phyloP scores from a whole-genome alignment of 2,329 filamentous ascomycete species.

The Claviceps capensis region DNA sequence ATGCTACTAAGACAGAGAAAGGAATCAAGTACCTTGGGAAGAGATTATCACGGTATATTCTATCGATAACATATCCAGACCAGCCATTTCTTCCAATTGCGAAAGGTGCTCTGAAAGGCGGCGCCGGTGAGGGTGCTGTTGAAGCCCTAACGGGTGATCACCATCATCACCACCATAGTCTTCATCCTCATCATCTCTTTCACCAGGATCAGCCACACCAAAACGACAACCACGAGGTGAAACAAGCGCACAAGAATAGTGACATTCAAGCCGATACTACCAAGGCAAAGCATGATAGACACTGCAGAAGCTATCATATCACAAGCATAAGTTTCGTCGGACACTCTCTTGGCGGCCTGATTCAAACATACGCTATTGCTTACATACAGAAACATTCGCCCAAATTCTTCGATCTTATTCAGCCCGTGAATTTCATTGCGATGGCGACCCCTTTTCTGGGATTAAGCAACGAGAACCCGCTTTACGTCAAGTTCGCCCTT shows the following conservation, averaged over 20 bases:
- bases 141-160: constrained; percentile 25
- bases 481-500: constrained; percentile 93
- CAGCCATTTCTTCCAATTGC: constrained; percentile 67
- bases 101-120: constrained; percentile 28
- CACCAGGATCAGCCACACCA: constrained; percentile 30
- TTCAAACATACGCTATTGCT: constrained; percentile 88
- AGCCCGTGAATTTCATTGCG: constrained; percentile 80
- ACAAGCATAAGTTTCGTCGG: constrained; percentile 92
- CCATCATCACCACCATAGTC: constrained; percentile 6
- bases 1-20: constrained; percentile 79
- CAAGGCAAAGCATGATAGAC: constrained; percentile 35
- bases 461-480: constrained; percentile 89
- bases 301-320: constrained; percentile 57
- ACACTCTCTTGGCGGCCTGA: constrained; percentile 77
- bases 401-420: constrained; percentile 73
- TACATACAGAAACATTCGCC: constrained; percentile 96
- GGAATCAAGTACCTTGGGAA: constrained; percentile 97
- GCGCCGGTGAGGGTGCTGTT: constrained; percentile 24
- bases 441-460: constrained; percentile 81
- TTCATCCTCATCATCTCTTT: constrained; percentile 16
- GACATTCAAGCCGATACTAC: constrained; percentile 41
- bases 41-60: constrained; percentile 77
- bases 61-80: constrained; percentile 85
- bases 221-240: constrained; percentile 25
- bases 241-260: constrained; percentile 46